Evolutionary conservation across 2,329 filamentous ascomycete species (phyloP), one percentile per base, ranked within the genome.

Genomic region (Fusarium sp.): DNA sequence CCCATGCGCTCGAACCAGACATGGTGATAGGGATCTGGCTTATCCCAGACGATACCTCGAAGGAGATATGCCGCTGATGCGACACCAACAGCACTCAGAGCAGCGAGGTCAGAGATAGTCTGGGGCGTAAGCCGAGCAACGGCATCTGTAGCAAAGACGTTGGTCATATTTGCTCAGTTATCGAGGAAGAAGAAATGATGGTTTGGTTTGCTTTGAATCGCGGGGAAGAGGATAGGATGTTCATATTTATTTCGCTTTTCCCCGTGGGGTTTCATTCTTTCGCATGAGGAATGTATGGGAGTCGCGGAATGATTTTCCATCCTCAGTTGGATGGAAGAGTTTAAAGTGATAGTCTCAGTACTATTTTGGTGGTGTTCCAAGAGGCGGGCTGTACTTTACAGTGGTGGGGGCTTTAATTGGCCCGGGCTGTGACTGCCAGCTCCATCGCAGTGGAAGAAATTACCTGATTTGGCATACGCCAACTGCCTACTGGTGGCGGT

Each of bases 1-100:
- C 84, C 84, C 17, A 84, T 84, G 37, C 79, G 78, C 66, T 86
- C 81, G 50, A 81, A 87, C 71, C 78, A 82, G 23, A 85, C 75
- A 66, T 84, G 76, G 37, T 79, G 70, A 56, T 84, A 80, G 7
- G 84, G 84, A 63, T 87, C 83, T 10, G 83, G 80, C 41, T 77
- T 82, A 53, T 85, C 82, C 82, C 83, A 85, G 19, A 79, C 62
- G 35, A 76, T 76, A 4, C 82, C 82, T 5, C 78, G 76, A 4
- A 82, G 78, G 19, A 84, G 69, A 65, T 81, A 85, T 2, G 77
- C 70, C 7, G 65, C 73, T 4, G 67, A 71, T 13, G 67, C 56
- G 9, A 70, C 62, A 1, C 67, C 67, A 6, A 73, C 68, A 2
- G 72, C 72, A n/a, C 66, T 62, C n/a, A 76, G 30, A 2, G 74